A percentile compares a stretch with the other conserved stretches of the same genome.
These are phyloP conservation scores for Wickerhamomyces alni DNA, from an alignment of 805 yeast genomes.

Conservation along the genomic window DNA sequence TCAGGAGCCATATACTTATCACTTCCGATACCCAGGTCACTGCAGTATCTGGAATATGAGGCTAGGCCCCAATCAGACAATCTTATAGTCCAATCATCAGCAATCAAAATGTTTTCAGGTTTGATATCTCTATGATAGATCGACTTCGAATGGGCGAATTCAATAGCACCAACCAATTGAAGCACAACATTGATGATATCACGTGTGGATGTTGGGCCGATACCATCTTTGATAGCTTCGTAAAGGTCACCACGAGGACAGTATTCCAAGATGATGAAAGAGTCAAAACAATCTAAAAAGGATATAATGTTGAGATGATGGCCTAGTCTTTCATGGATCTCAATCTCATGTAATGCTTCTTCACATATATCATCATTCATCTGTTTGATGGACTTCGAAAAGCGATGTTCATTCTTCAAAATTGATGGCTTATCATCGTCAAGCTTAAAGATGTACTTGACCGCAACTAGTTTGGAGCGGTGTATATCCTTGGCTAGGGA, in stretches of 20 bases:
- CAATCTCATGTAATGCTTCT: slow-evolving; percentile 66
- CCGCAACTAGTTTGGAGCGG: slow-evolving; percentile 60
- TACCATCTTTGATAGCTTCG: slow-evolving; percentile 59
- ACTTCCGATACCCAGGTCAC: slow-evolving; percentile 81
- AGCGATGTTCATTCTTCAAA: slow-evolving; percentile 20
- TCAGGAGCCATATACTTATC: slow-evolving; percentile 97
- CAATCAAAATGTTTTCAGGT: slow-evolving; percentile 68
- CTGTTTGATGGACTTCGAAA: slow-evolving; percentile 28
- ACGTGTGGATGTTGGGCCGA: slow-evolving; percentile 50
- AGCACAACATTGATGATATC: slow-evolving; percentile 47
- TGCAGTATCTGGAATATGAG: slow-evolving; percentile 42
- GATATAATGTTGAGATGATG: slow-evolving; percentile 52
- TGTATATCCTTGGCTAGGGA: slow-evolving; percentile 70
- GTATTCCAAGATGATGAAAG: slow-evolving; percentile 72
- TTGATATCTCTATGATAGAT: slow-evolving; percentile 83
- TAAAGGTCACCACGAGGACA: slow-evolving; percentile 86
- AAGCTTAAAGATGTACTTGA: slow-evolving; percentile 72
- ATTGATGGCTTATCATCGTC: slow-evolving; percentile 31
- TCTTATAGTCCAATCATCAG: slow-evolving; percentile 48
- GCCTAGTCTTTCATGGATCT: slow-evolving; percentile 58
- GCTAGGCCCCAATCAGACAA: slow-evolving; percentile 76
- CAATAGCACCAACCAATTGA: slow-evolving; percentile 67
- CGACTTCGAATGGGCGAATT: slow-evolving; percentile 61
- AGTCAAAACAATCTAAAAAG: slow-evolving; percentile 56
- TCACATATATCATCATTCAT: slow-evolving; percentile 36